A percentile compares a stretch with the other conserved stretches of the same genome.
Conservation (phyloP, 441 rosid genomes). For the Bocquillonia castaneifolia region DNA sequence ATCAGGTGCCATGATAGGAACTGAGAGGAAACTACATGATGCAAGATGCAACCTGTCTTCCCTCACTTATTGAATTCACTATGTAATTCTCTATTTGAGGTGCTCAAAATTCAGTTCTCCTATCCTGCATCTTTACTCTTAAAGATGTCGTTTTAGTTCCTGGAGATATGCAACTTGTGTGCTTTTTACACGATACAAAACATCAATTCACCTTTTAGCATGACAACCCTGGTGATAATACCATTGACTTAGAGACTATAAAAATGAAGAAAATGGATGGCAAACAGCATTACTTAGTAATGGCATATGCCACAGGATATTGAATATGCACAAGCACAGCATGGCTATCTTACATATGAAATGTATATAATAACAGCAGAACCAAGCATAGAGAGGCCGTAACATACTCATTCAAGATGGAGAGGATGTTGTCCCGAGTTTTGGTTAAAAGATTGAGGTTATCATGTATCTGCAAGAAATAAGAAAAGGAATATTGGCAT, state of each 20-base stretch:
- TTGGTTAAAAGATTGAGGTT: slow-evolving; percentile 59
- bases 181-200: not conserved
- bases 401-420: slow-evolving; percentile 70
- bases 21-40: not conserved
- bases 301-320: not conserved
- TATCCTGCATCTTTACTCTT: not conserved
- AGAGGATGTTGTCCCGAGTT: slow-evolving; percentile 71
- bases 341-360: not conserved
- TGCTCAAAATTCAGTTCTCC: not conserved
- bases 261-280: not conserved
- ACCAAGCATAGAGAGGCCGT: slow-evolving; percentile 13
- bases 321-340: not conserved
- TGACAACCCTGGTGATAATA: not conserved
- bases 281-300: not conserved
- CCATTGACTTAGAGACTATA: too few species aligned
- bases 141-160: not conserved
- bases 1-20: not conserved
- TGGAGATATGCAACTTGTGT: not conserved
- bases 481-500: not conserved
- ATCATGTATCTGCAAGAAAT: slow-evolving; percentile 57
- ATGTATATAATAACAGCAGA: not conserved
- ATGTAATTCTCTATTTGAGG: not conserved
- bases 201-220: not conserved
- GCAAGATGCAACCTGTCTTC: not conserved
- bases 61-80: not conserved